Percentiles rank a stretch among this genome's conserved stretches.
These are phyloP conservation scores for Colletotrichum sp. DNA, from an alignment of 2,329 filamentous ascomycete genomes.

Conservation along the genomic window DNA sequence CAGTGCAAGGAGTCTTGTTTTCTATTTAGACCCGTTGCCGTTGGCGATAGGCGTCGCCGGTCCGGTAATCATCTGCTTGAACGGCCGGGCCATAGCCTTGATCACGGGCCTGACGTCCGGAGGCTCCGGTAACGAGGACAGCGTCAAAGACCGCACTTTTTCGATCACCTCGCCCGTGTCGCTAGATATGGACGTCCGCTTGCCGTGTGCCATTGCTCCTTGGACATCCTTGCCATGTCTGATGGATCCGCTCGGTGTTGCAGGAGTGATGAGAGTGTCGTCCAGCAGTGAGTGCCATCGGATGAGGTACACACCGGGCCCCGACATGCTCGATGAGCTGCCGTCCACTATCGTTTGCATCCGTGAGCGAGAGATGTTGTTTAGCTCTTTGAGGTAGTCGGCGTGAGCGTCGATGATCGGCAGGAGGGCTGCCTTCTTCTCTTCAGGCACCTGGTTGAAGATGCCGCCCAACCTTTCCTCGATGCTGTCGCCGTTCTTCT, in stretches of 20 bases:
- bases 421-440: conserved; percentile 50
- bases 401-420: conserved; percentile 63
- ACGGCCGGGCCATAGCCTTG: conserved; percentile 40
- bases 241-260: conserved; percentile 52
- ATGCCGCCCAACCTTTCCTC: conserved; percentile 42
- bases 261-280: conserved; percentile 70
- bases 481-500: conserved; percentile 31
- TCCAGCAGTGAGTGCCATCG: conserved; percentile 76
- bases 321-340: conserved; percentile 42
- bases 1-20: not conserved
- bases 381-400: conserved; percentile 61
- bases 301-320: conserved; percentile 74
- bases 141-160: conserved; percentile 32
- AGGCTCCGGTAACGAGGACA: conserved; percentile 29
- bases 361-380: conserved; percentile 55
- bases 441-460: conserved; percentile 49
- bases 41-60: not conserved
- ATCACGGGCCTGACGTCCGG: conserved; percentile 49
- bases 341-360: conserved; percentile 61
- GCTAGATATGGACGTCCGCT: conserved; percentile 38
- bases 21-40: not conserved
- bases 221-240: conserved; percentile 59
- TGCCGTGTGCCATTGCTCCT: conserved; percentile 44
- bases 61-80: conserved; percentile 35
- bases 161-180: conserved; percentile 26